Evolutionary conservation across 192 early-diverging fungal genomes (phyloP).

Genomic region (Podila minutissima): DNA sequence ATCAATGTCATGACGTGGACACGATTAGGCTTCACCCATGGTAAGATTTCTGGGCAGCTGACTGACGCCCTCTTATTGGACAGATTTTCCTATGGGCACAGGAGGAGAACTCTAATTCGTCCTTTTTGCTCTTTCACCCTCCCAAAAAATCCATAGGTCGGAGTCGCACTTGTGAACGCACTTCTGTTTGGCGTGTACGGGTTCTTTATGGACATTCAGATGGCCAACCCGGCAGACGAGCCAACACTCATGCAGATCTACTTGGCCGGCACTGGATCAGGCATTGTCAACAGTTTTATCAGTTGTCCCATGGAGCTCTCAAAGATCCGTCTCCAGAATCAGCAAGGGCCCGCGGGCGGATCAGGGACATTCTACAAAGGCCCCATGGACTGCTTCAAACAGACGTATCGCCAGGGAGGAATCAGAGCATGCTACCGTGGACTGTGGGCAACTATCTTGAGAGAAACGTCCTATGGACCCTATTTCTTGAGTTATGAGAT

Average conservation of each 20-base stretch:
- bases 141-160: constrained; percentile 46
- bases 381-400: constrained; percentile 60
- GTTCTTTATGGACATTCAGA: constrained; percentile 59
- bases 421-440: constrained; percentile 64
- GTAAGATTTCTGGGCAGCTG: constrained; percentile 45
- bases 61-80: constrained; percentile 21
- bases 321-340: constrained; percentile 66
- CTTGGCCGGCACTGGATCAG: constrained; percentile 64
- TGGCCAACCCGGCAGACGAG: constrained; percentile 26
- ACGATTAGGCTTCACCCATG: constrained; percentile 61
- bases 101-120: constrained; percentile 13
- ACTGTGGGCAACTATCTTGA: constrained; percentile 55
- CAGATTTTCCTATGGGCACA: background rate
- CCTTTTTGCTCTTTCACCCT: background rate
- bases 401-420: constrained; percentile 58
- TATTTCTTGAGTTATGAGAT: constrained; percentile 66
- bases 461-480: constrained; percentile 65
- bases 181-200: constrained; percentile 66
- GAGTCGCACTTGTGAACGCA: constrained; percentile 65
- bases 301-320: constrained; percentile 69
- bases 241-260: constrained; percentile 60
- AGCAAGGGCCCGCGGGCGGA: constrained; percentile 31
- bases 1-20: background rate
- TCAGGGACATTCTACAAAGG: constrained; percentile 51
- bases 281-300: constrained; percentile 63